Evolutionary conservation across 2,329 filamentous ascomycete species (phyloP), one percentile per base, ranked within the genome.

Genomic region (Cladosporium sp.): DNA sequence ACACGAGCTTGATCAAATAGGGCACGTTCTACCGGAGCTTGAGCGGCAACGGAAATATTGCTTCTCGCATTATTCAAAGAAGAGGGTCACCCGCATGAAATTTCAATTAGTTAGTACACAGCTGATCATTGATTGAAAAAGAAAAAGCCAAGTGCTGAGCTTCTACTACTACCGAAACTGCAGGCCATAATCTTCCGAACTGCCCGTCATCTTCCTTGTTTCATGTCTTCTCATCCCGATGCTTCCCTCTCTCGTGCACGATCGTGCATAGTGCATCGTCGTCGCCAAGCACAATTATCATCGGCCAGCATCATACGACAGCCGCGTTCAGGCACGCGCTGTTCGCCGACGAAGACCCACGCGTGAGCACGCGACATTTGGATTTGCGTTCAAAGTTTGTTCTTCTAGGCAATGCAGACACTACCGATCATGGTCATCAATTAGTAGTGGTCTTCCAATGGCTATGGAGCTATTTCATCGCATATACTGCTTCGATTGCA

Each of bases 301-400:
- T n/a, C n/a, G 34, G 21, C 21, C 56, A 43, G 23, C 34, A 21
- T 39, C 32, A 23, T 30, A 36, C 53, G 32, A 34, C 26, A 36
- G 30, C 53, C 30, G 36, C 53, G n/a, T 57, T 57, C 53, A 53
- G 49, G 49, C 53, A 57, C 34, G 56, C 56, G 56, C 56, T 39
- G 30, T 58, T 43, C 39, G 39, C 39, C 34, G 56, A 26, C 25
- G 49, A 30, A 30, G 25, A 53, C 23, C 56, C 56, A 58, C 56
- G 51, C 51, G 56, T 39, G 53, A 30, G 56, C 56, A 58, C 56
- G 56, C 56, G 56, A 58, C 56, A 58, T 43, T 23, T 28, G 8
- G 43, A 28, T 28, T 7, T 58, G 34, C 56, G 3, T 58, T 26
- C 21, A 16, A 58, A 58, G 10, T 58, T 34, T 58, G 14, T n/a